A percentile compares a stretch with the other conserved stretches of the same genome.
Conservation (phyloP, 306 rosid species). For the Calophaca sinica region DNA sequence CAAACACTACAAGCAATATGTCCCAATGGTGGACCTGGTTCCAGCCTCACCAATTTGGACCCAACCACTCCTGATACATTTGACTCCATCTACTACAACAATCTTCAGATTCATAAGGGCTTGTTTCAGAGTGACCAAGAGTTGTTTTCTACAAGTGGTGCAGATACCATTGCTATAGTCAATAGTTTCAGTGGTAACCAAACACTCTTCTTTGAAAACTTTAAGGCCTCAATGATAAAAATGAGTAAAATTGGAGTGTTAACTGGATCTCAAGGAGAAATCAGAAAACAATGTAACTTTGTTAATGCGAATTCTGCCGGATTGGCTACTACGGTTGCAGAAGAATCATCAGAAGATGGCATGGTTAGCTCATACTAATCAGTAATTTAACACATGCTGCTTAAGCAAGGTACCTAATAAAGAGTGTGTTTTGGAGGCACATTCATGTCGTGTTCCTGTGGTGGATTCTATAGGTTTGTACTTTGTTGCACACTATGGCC, state of each 20-base stretch:
- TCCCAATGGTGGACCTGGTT: slow-evolving; percentile 47
- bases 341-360: slow-evolving; percentile 23
- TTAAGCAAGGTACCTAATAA: background rate
- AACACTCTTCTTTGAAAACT: slow-evolving; percentile 43
- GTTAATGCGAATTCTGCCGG: slow-evolving; percentile 40
- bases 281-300: slow-evolving; percentile 50
- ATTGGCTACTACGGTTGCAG: background rate
- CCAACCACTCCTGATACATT: slow-evolving; percentile 51
- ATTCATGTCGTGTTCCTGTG: slow-evolving; percentile 11
- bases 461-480: background rate
- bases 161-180: slow-evolving; percentile 45
- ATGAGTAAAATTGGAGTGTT: slow-evolving; percentile 53
- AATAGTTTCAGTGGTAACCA: slow-evolving; percentile 39
- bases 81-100: slow-evolving; percentile 48
- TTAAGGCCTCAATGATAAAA: slow-evolving; percentile 52
- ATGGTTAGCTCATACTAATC: slow-evolving; percentile 42
- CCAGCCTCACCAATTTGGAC: slow-evolving; percentile 51
- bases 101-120: slow-evolving; percentile 45
- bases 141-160: slow-evolving; percentile 35
- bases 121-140: slow-evolving; percentile 55
- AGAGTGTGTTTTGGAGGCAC: slow-evolving; percentile 10
- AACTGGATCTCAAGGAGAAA: slow-evolving; percentile 49
- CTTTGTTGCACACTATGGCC: background rate
- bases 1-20: slow-evolving; percentile 37
- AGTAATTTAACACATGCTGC: background rate